Conservation (phyloP, 768 basidiomycete species). For the Pleurotus cornucopiae region DNA sequence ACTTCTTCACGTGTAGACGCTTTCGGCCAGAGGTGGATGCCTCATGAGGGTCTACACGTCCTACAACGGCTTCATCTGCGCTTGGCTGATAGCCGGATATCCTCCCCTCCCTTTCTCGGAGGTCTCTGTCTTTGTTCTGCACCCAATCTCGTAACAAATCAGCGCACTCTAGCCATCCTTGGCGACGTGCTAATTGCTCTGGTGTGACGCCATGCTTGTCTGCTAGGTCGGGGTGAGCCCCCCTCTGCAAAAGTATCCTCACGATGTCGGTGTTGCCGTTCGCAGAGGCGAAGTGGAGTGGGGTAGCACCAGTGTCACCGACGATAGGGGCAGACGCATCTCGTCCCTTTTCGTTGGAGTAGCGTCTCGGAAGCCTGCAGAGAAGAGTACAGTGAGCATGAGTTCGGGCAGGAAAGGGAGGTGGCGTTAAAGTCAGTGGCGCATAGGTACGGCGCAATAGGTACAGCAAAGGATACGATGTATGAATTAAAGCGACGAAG, state of each 20-base stretch:
- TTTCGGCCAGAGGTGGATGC: constrained; percentile 31
- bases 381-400: background rate
- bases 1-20: constrained; percentile 70
- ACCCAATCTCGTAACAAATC: constrained; percentile 67
- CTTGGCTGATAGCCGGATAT: constrained; percentile 2
- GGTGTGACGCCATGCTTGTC: constrained; percentile 94
- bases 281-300: constrained; percentile 95
- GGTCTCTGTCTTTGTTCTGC: constrained; percentile 56
- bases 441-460: background rate
- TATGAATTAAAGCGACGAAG: constrained; percentile 12
- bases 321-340: constrained; percentile 68
- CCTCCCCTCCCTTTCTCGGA: constrained; percentile 43
- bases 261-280: constrained; percentile 85
- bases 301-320: constrained; percentile 85
- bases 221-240: constrained; percentile 73
- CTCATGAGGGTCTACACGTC: constrained; percentile 13
- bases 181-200: constrained; percentile 74
- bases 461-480: background rate
- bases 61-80: constrained; percentile 5
- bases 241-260: constrained; percentile 74
- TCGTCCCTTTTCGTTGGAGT: constrained; percentile 65
- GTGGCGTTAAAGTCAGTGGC: constrained; percentile 7
- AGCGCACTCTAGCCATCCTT: constrained; percentile 78
- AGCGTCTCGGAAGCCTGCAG: constrained; percentile 65
- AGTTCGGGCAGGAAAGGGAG: constrained; percentile 6